phyloP scores from a whole-genome alignment of 371 early-diverging fungal species.

The Massospora cicadina region DNA sequence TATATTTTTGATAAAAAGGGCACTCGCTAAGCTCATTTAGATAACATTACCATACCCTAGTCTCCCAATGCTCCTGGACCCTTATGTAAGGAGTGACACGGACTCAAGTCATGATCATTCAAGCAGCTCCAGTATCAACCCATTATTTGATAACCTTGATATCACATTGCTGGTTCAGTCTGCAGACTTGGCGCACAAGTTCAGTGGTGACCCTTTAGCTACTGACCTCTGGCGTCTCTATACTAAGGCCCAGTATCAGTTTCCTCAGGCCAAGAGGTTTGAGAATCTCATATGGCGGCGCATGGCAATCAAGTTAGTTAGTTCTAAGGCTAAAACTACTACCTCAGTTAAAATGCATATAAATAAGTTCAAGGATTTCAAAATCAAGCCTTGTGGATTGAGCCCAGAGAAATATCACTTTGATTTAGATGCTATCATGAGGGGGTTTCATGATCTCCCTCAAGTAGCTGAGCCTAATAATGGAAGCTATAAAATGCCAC shows the following conservation, averaged over 20 bases:
- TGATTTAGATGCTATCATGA: background rate
- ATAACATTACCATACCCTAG: background rate
- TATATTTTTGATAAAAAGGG: too few relatives aligned
- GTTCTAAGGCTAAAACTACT: conserved; percentile 11
- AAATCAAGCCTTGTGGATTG: background rate
- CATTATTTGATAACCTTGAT: background rate
- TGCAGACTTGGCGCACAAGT: conserved; percentile 35
- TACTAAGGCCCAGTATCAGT: conserved; percentile 32
- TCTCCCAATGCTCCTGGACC: background rate
- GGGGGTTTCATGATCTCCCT: background rate
- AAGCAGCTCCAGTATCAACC: background rate
- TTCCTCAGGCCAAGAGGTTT: conserved; percentile 38
- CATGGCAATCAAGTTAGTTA: conserved; percentile 39
- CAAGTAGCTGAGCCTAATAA: background rate
- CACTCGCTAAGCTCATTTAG: too few relatives aligned
- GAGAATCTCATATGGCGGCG: conserved; percentile 54
- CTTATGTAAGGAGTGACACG: background rate
- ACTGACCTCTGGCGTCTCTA: conserved; percentile 48
- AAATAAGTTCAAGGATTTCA: background rate
- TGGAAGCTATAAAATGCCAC: background rate
- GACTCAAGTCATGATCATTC: background rate
- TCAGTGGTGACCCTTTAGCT: conserved; percentile 32
- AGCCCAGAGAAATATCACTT: background rate
- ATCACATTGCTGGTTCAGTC: conserved; percentile 24
- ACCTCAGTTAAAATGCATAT: background rate